Conservation (phyloP, 2,329 filamentous ascomycete species). For the Simplicillium aogashimaense region DNA sequence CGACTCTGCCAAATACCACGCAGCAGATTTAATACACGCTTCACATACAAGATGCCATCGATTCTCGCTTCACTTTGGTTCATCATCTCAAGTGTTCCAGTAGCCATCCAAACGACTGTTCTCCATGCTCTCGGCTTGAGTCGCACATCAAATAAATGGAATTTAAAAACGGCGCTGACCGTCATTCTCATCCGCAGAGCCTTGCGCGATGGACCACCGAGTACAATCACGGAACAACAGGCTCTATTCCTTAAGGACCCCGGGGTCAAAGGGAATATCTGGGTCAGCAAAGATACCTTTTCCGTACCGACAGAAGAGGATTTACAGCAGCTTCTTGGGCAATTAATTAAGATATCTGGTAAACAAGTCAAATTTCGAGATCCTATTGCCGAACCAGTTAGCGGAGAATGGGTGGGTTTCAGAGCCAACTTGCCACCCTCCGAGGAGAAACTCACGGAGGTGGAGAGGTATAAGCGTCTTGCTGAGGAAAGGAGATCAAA, state of each 20-base stretch:
- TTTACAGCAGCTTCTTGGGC: background rate
- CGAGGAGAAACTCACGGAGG: background rate
- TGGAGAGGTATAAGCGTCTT: slow-evolving; percentile 1
- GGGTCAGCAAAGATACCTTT: slow-evolving; percentile 53
- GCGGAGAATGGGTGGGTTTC: slow-evolving; percentile 5
- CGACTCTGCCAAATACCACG: too few relatives aligned
- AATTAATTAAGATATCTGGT: slow-evolving; percentile 1
- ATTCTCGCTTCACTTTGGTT: background rate
- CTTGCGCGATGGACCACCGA: slow-evolving; percentile 2
- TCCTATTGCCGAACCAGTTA: slow-evolving; percentile 1
- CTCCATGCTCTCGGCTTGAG: slow-evolving; percentile 2
- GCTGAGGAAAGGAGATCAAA: background rate
- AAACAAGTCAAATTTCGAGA: background rate
- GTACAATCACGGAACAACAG: slow-evolving; percentile 4
- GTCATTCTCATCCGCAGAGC: slow-evolving; percentile 5
- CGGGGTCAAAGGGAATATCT: slow-evolving; percentile 56
- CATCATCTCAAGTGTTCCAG: slow-evolving; percentile 1
- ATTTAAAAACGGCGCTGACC: slow-evolving; percentile 4
- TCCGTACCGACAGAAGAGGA: slow-evolving; percentile 32
- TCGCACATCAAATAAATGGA: slow-evolving; percentile 5
- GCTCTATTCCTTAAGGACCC: slow-evolving; percentile 18
- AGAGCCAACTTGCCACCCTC: background rate
- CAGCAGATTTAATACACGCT: too few relatives aligned
- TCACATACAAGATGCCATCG: slow-evolving; percentile 1
- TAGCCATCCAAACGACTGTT: slow-evolving; percentile 2